Conservation (phyloP, 2,329 filamentous ascomycete genomes). For the Pseudogymnoascus sp. region DNA sequence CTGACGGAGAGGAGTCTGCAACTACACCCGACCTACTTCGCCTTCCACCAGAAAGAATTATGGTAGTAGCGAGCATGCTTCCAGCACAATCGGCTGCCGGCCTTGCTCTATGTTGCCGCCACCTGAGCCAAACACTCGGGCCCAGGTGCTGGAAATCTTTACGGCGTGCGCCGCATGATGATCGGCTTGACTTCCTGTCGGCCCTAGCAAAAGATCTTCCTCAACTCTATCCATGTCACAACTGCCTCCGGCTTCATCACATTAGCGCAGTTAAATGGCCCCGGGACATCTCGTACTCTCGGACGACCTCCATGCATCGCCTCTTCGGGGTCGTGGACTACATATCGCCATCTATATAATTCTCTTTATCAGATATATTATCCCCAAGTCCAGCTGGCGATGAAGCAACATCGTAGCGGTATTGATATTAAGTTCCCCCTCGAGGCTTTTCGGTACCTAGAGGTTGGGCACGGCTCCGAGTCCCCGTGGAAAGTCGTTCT, state of each 20-base stretch:
- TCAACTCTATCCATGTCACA: conserved; percentile 13
- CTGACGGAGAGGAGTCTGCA: conserved; percentile 1
- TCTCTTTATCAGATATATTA: conserved; percentile 14
- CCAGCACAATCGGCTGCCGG: conserved; percentile 12
- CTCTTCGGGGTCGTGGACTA: neutral
- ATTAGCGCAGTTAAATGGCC: conserved; percentile 14
- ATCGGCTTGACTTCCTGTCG: conserved; percentile 13
- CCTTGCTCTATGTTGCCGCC: conserved; percentile 14
- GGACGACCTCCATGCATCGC: conserved; percentile 3
- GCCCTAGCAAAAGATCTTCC: conserved; percentile 13
- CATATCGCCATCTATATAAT: conserved; percentile 5
- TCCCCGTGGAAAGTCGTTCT: neutral
- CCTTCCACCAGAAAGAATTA: conserved; percentile 15
- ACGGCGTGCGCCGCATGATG: neutral
- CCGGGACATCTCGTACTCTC: neutral
- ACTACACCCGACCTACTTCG: conserved; percentile 9
- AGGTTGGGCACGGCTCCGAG: conserved; percentile 12
- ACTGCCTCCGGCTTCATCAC: conserved; percentile 14
- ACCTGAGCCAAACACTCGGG: conserved; percentile 13
- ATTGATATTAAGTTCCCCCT: conserved; percentile 15
- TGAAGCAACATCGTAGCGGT: conserved; percentile 13
- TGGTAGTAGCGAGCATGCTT: conserved; percentile 14
- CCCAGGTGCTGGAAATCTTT: conserved; percentile 11
- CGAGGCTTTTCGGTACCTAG: conserved; percentile 14
- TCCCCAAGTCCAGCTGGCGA: conserved; percentile 16